Percentiles rank a stretch among this genome's conserved stretches.
These are phyloP conservation scores for Tetrahymena malaccensis DNA, from an alignment of 73 alveolate genomes.

Conservation along the genomic window DNA sequence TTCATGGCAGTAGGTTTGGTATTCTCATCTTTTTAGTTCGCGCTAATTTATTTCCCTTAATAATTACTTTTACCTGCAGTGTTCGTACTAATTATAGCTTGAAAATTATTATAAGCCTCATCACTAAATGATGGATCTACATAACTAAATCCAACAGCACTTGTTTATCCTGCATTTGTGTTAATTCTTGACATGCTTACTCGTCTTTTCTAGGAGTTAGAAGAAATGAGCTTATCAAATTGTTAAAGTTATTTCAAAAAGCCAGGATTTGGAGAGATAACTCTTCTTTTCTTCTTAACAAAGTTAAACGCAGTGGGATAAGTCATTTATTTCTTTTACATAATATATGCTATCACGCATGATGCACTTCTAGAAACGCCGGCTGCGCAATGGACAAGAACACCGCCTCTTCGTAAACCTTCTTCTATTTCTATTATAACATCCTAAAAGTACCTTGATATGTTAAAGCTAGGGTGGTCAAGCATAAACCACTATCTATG, in stretches of 20 bases:
- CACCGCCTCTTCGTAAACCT: constrained; percentile 51
- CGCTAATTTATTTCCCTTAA: background rate
- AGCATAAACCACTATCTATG: constrained; percentile 9
- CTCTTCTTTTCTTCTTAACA: constrained; percentile 72
- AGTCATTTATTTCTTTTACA: constrained; percentile 68
- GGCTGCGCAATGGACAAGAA: constrained; percentile 86
- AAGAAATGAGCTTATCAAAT: constrained; percentile 47
- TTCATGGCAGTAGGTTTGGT: background rate
- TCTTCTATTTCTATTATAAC: constrained; percentile 13
- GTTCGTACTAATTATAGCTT: background rate
- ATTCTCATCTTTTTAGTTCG: background rate
- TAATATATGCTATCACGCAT: constrained; percentile 77
- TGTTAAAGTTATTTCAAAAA: constrained; percentile 65
- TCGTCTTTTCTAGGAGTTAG: background rate
- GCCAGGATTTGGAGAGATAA: constrained; percentile 82
- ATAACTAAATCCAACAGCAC: background rate
- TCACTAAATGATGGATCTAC: background rate
- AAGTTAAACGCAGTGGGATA: constrained; percentile 65
- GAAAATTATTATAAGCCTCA: background rate
- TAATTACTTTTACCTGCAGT: background rate
- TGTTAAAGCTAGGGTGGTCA: constrained; percentile 16
- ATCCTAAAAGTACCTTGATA: constrained; percentile 13
- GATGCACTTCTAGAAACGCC: constrained; percentile 89
- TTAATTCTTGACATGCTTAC: background rate
- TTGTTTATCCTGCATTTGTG: background rate